phyloP scores from a whole-genome alignment of 306 rosid genomes.

The Fragaria ananassa region DNA sequence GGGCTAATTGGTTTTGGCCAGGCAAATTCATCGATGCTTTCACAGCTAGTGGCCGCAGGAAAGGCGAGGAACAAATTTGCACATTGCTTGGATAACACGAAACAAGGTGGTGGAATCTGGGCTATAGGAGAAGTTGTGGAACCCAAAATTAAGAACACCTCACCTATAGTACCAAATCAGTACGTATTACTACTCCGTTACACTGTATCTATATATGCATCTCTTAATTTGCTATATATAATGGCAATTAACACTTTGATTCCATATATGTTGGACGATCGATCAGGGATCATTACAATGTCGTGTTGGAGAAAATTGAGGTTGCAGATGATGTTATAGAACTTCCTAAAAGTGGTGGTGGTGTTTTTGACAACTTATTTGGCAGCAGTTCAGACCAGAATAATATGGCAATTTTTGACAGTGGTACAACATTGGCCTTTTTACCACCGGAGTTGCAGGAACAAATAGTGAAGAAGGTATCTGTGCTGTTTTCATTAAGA shows the following conservation, averaged over 20 bases:
- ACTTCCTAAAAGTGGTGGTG: conserved; percentile 48
- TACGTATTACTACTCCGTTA: conserved; percentile 25
- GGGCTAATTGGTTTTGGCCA: conserved; percentile 97
- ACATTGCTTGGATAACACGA: conserved; percentile 76
- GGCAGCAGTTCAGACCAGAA: conserved; percentile 39
- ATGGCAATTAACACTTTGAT: background rate
- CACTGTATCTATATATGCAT: background rate
- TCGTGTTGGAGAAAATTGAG: conserved; percentile 65
- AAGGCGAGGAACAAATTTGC: conserved; percentile 75
- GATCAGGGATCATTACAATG: conserved; percentile 59
- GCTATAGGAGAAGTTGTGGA: conserved; percentile 81
- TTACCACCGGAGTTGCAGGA: conserved; percentile 49
- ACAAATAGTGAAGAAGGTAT: conserved; percentile 51
- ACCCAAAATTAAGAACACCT: conserved; percentile 50
- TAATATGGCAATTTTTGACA: conserved; percentile 74
- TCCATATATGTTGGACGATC: background rate
- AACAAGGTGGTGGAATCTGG: conserved; percentile 79
- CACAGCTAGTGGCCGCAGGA: conserved; percentile 82
- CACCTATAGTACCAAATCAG: conserved; percentile 60
- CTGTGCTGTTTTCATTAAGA: background rate
- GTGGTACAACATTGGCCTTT: conserved; percentile 94
- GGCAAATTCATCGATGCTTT: conserved; percentile 76
- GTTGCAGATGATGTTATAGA: conserved; percentile 51
- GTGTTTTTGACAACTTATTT: conserved; percentile 20
- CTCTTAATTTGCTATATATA: background rate